A percentile compares a stretch with the other conserved stretches of the same genome.
phyloP scores from a whole-genome alignment of 1,284 basidiomycete genomes.

The Apiotrichum akiyoshidainum region DNA sequence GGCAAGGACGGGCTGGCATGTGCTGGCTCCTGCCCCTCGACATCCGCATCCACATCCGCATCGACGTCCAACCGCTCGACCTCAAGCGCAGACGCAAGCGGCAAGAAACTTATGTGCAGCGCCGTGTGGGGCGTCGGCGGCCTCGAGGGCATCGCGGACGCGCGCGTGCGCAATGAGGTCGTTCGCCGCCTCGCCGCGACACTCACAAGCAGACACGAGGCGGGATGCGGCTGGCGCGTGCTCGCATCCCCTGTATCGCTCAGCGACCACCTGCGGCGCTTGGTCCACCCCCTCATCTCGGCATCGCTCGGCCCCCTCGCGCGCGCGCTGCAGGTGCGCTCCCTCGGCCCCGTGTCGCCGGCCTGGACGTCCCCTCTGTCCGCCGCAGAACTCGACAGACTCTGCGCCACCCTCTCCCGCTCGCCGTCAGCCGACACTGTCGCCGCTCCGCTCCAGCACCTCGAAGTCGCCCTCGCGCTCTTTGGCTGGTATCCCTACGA shows the following conservation, averaged over 20 bases:
- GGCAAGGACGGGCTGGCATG: conserved; percentile 26
- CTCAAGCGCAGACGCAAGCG: too few relatives aligned
- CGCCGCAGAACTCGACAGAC: conserved; percentile 5
- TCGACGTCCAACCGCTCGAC: neutral
- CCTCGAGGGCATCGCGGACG: neutral
- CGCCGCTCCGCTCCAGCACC: neutral
- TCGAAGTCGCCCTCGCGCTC: conserved; percentile 26
- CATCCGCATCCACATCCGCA: conserved; percentile 8
- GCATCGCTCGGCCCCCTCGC: conserved; percentile 27
- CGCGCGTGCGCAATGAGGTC: conserved; percentile 24
- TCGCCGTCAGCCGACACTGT: neutral
- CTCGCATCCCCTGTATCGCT: conserved; percentile 10
- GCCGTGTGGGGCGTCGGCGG: conserved; percentile 19
- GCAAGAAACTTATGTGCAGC: neutral
- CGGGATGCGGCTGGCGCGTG: conserved; percentile 33
- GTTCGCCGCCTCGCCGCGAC: conserved; percentile 22
- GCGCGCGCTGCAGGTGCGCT: conserved; percentile 19
- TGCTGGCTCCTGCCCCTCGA: conserved; percentile 2
- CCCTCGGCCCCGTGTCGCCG: conserved; percentile 9
- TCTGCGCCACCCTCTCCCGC: conserved; percentile 2
- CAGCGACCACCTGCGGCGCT: conserved; percentile 18
- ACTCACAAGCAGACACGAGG: conserved; percentile 22
- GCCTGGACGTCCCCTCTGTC: conserved; percentile 6
- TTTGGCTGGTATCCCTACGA: conserved; percentile 46
- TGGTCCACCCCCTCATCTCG: conserved; percentile 30